Base-by-base conservation (phyloP, 2,329 filamentous ascomycete genomes). In the Sclerotinia borealis region DNA sequence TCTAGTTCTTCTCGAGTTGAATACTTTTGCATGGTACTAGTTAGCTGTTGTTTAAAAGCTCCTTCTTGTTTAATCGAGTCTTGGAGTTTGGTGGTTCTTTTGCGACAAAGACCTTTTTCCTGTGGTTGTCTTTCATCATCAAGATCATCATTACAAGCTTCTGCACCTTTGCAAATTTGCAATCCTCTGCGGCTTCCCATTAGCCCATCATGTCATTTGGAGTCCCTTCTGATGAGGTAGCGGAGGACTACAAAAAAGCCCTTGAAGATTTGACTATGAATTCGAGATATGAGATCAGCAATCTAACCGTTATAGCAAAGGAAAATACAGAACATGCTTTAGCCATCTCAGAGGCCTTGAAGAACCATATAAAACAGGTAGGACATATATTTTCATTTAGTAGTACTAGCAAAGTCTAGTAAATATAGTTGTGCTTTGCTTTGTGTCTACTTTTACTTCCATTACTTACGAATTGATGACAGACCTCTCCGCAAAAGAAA, bases 281-380 rank as follows among this genome's bases (percentile, higher is more conserved):
- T 79, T 91, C 92, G 78, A 89, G 92, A 74, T 92, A 92, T 77
- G 93, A 98, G 78, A 99, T 99, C 77, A 93, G 90, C 82, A 98
- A 96, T 78, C 79, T 99, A 78, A 99, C 95, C 67, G 87, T 96
- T 76, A 98, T 99, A 78, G 95, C 95, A 65, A 92, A 96, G 77
- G 95, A 99, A 77, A 96, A 96, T 73, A 97, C 93, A 69, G 92
- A 96, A 77, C 90, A 97, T 80, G 95, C 95, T 41, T 86, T 96
- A 76, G 91, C 90, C 68, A 98, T 99, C 72, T 93, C 95, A 22
- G 87, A 91, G 72, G 91, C 91, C 55, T 79, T 99, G 71, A 91
- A 96, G 76, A 90, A 93, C 68, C 95, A 99, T 74, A 97, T 99
- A 77, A 88, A 92, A 77, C 90, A 90, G 83, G 95, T 97, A 91